Conservation (phyloP, 1,284 basidiomycete species). For the Malassezia furfur region DNA sequence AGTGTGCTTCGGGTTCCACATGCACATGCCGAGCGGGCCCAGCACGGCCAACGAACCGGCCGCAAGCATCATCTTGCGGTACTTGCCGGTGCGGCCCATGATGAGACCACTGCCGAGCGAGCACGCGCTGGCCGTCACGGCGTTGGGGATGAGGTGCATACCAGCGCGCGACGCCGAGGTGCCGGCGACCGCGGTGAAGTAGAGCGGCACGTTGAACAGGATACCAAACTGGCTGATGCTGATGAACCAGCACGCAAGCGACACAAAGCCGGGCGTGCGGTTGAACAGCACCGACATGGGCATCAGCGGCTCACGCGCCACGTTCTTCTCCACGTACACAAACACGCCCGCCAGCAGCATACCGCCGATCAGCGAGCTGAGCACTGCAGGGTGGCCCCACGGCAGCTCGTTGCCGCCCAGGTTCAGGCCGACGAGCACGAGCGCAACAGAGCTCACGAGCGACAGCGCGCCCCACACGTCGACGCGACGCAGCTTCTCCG, state of each 20-base stretch:
- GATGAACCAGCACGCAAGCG: constrained; percentile 49
- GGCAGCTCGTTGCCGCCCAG: constrained; percentile 42
- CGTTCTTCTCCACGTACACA: constrained; percentile 51
- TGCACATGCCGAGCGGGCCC: constrained; percentile 48
- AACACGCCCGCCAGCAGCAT: constrained; percentile 56
- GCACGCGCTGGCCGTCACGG: constrained; percentile 48
- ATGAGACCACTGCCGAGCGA: constrained; percentile 48
- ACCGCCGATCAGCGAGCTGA: constrained; percentile 32
- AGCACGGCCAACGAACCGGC: constrained; percentile 41
- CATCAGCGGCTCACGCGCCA: constrained; percentile 49
- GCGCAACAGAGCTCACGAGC: constrained; percentile 46
- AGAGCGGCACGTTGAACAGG: constrained; percentile 47
- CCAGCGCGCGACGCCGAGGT: constrained; percentile 45
- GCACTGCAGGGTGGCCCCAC: constrained; percentile 36
- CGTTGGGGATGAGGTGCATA: constrained; percentile 48
- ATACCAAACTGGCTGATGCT: constrained; percentile 49
- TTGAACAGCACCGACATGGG: constrained; percentile 48
- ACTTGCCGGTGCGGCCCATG: constrained; percentile 49
- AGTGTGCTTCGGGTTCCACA: constrained; percentile 44
- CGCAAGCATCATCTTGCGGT: constrained; percentile 45
- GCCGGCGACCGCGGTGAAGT: constrained; percentile 49
- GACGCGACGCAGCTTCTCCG: constrained; percentile 50
- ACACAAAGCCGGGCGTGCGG: constrained; percentile 48
- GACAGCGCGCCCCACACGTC: constrained; percentile 48
- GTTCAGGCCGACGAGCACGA: constrained; percentile 47